Evolutionary conservation across 2,329 filamentous ascomycete species (phyloP), one percentile per base, ranked within the genome.

Genomic region (Trichoderma atroviride): DNA sequence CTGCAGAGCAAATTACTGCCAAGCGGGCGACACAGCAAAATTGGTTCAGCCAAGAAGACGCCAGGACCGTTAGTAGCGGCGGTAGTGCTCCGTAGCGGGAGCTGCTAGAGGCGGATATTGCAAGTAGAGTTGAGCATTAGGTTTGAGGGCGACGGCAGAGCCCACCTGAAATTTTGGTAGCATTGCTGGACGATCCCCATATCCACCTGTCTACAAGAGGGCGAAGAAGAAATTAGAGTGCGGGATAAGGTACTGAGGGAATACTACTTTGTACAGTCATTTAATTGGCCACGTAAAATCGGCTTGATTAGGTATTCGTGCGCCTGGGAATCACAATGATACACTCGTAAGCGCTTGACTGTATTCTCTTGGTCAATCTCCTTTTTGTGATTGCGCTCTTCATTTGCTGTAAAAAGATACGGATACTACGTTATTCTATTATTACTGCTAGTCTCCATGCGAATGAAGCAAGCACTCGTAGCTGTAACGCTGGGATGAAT

Each of bases 61-160:
- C 63, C 55, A 58, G 63, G n/a, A 16, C 40, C 55, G 47, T 50
- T 64, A 40, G 61, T 24, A 43, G 61, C 43, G 35, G 60, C 62
- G 52, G 52, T 57, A 53, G 62, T 57, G 37, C 52, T 35, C 60
- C 47, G 60, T 53, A 63, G 60, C 60, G 60, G 60, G 60, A 53
- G 43, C n/a, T 35, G 63, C 56, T 64, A 59, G 63, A 67, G 37
- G 63, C 63, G 63, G 55, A 67, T 67, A 67, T 67, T 67, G 40
- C 63, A 59, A 67, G 63, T 67, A 67, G 22, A 67, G 63, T 67
- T 67, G 63, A 40, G 53, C 63, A 59, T 67, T 52, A 59, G 27
- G 53, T 67, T 67, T 43, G 50, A 58, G 27, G 37, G 63, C n/a
- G 43, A 35, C 63, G 55, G 63, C 53, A 56, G 40, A 50, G 29